A percentile compares a stretch with the other conserved stretches of the same genome.
Evolutionary conservation across 768 basidiomycete species (phyloP).

Genomic region (Tulasnella sp.): DNA sequence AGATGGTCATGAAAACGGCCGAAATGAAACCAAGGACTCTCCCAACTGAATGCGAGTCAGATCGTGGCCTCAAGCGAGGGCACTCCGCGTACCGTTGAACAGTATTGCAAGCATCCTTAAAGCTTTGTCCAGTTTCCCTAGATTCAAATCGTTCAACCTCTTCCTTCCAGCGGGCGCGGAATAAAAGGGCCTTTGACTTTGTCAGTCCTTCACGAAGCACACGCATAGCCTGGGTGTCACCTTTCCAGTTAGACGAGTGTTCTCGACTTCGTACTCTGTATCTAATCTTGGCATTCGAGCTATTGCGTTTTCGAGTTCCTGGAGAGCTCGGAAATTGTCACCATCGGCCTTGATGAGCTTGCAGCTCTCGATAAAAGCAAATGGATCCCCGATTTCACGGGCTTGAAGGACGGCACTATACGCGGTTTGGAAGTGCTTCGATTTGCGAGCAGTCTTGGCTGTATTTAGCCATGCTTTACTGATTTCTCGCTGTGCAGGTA

Average conservation of each 20-base stretch:
- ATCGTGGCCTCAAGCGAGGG: constrained; percentile 47
- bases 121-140: constrained; percentile 60
- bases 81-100: not conserved
- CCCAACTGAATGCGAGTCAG: constrained; percentile 58
- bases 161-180: constrained; percentile 90
- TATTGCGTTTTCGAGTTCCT: constrained; percentile 77
- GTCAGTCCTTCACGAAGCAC: not conserved
- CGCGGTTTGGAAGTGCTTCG: constrained; percentile 93
- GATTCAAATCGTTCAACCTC: constrained; percentile 82
- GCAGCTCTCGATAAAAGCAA: constrained; percentile 87
- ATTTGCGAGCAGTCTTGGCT: constrained; percentile 95
- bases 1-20: constrained; percentile 80
- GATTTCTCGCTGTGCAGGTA: constrained; percentile 51
- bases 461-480: constrained; percentile 88
- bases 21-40: constrained; percentile 82
- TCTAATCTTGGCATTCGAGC: constrained; percentile 45
- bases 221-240: constrained; percentile 45
- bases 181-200: constrained; percentile 63
- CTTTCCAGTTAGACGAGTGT: constrained; percentile 63
- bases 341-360: constrained; percentile 80
- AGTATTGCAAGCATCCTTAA: constrained; percentile 42
- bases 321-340: constrained; percentile 81
- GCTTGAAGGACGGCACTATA: constrained; percentile 96
- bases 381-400: constrained; percentile 67
- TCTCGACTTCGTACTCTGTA: constrained; percentile 57